These are phyloP conservation scores for Bacidia gigantensis DNA, from an alignment of 495 filamentous ascomycete genomes.

Conservation along the genomic window DNA sequence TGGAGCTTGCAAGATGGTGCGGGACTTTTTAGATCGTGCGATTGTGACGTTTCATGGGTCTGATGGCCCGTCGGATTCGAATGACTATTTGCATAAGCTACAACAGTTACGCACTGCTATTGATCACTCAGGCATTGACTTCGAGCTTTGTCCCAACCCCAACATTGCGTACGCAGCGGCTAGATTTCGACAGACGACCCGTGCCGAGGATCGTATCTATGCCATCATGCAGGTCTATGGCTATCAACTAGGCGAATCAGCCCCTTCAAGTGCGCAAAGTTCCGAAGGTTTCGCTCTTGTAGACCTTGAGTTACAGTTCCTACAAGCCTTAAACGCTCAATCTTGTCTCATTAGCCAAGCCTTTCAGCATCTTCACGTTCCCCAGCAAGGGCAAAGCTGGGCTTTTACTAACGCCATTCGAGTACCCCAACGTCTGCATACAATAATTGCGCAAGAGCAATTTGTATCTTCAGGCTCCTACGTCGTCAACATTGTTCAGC, in stretches of 20 bases:
- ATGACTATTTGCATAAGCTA: neutral
- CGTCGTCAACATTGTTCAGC: neutral
- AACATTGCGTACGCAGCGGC: slow-evolving; percentile 2
- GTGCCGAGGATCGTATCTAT: neutral
- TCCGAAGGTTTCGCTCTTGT: neutral
- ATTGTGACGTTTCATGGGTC: neutral
- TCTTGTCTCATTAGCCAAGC: neutral
- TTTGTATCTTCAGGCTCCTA: neutral
- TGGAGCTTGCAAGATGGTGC: neutral
- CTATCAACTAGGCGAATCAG: neutral
- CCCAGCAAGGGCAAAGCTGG: neutral
- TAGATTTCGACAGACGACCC: slow-evolving; percentile 1
- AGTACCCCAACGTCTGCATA: neutral
- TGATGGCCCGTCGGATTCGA: neutral
- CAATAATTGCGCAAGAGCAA: neutral
- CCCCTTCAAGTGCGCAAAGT: neutral
- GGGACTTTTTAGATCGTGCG: neutral
- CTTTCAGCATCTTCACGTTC: neutral
- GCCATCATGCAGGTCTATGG: neutral
- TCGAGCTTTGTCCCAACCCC: slow-evolving; percentile 2
- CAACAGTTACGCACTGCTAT: neutral
- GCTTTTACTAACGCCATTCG: neutral
- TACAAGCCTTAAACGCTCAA: neutral
- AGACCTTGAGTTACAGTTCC: neutral
- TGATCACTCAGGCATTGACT: slow-evolving; percentile 3